Base-by-base conservation (phyloP, 129 eudicot genomes). In the Gnaphalium uliginosum region DNA sequence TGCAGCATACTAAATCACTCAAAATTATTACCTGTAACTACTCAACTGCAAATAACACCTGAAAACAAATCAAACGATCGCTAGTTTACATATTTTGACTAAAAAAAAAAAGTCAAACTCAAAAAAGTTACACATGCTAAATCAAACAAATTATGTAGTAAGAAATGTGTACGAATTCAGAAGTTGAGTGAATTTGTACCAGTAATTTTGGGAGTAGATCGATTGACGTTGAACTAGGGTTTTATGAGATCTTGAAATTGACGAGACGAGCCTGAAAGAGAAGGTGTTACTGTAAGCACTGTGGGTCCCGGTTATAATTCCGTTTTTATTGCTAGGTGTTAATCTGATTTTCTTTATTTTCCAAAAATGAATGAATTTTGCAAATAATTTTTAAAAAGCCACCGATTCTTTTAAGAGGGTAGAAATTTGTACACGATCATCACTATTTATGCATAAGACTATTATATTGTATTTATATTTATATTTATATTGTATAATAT, bases 1-100 rank as follows among this genome's bases (percentile, higher is more conserved):
- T 79, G 97, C 87, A 82, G 91, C 99, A 95, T 95, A 56, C 41
- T 79, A 15, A n/a, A 27, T 63, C 21, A 29, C 61, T 76, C 6
- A 2, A n/a, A 58, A 68, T 77, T 27, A 57, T 57, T 68, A 39
- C 57, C 37, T 23, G 10, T 23, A 35, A 17, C 39, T 53, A 37
- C 67, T 78, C 18, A 62, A 48, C 5, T 61, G 24, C 41, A 35
- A 25, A 71, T 25, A 27, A 6, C 22, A 29, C 53, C 68, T 64
- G 21, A 21, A 64, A 64, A 64, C 21, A 64, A 32, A 60, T 24
- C 66, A 60, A 13, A 24, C 32, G 53, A 46, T 14, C 17, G 53
- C 18, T 46, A 14, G 3, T 46, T 39, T 39, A 39, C 4, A 2
- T 1, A 39, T 10, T 39, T 14, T 4, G 53, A 46, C 53, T 46